Conservation (phyloP, 2,329 filamentous ascomycete species). For the Lasiodiplodia sp. region DNA sequence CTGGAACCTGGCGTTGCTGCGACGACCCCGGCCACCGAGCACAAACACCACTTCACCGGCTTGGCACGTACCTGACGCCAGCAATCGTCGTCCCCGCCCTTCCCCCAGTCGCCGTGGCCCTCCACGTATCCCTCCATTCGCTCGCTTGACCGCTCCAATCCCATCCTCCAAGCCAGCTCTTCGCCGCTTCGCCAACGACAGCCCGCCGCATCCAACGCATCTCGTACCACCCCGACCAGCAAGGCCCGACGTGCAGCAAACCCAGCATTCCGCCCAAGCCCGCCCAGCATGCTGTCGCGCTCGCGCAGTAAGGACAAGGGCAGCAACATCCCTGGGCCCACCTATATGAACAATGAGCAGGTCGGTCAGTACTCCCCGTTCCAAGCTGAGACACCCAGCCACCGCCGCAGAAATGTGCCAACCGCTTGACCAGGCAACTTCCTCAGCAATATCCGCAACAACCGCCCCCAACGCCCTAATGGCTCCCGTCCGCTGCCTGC, state of each 20-base stretch:
- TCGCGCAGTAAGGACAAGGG: constrained; percentile 44
- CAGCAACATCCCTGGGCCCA: constrained; percentile 44
- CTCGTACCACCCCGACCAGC: neutral
- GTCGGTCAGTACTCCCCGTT: constrained; percentile 44
- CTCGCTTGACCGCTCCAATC: constrained; percentile 25
- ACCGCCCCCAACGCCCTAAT: constrained; percentile 71
- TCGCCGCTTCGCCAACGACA: constrained; percentile 1
- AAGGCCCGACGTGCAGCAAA: neutral
- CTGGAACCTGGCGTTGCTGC: neutral
- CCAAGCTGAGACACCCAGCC: neutral
- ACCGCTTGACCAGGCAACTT: constrained; percentile 65
- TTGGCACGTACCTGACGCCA: constrained; percentile 19
- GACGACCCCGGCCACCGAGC: constrained; percentile 10
- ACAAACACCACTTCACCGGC: constrained; percentile 11
- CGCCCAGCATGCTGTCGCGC: constrained; percentile 39
- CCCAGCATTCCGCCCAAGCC: constrained; percentile 30
- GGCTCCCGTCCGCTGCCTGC: constrained; percentile 72
- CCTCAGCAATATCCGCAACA: constrained; percentile 73
- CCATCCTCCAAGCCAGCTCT: neutral
- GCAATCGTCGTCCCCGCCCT: constrained; percentile 17
- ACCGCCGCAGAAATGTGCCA: constrained; percentile 1
- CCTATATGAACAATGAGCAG: constrained; percentile 47
- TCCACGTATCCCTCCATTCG: constrained; percentile 21
- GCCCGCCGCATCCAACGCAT: neutral
- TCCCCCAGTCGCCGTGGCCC: neutral